Conservation (phyloP, 768 basidiomycete genomes). For the Boletales sp. region DNA sequence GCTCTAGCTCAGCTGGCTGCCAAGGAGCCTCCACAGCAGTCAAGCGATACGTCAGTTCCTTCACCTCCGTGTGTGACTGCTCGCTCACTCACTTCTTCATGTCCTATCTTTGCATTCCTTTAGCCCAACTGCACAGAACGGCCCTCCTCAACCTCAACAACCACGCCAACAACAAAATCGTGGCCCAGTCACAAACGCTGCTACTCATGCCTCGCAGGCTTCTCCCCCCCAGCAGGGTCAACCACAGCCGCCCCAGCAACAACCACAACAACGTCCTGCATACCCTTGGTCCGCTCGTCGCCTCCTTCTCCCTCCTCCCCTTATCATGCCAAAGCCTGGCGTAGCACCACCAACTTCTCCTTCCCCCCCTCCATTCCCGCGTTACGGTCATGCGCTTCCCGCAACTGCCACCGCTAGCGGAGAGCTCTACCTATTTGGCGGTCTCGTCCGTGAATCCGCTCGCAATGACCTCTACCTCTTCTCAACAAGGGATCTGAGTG, state of each 20-base stretch:
- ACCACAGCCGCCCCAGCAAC: constrained; percentile 28
- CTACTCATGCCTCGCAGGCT: constrained; percentile 28
- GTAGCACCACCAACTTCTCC: constrained; percentile 59
- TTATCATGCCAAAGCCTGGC: constrained; percentile 60
- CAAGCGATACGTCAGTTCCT: constrained; percentile 36
- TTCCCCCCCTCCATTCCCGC: constrained; percentile 89
- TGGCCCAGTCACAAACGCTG: constrained; percentile 28
- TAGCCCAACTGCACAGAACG: constrained; percentile 21
- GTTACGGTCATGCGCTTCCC: constrained; percentile 93
- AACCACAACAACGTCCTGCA: constrained; percentile 48
- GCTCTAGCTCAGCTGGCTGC: constrained; percentile 58
- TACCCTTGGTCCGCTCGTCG: constrained; percentile 85
- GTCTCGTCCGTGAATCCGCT: constrained; percentile 86
- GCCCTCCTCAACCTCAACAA: constrained; percentile 29
- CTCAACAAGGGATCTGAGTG: constrained; percentile 72
- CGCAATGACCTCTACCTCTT: constrained; percentile 94
- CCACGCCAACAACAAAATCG: constrained; percentile 37
- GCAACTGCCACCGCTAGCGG: constrained; percentile 72
- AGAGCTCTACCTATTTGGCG: constrained; percentile 95
- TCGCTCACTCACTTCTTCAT: constrained; percentile 6
- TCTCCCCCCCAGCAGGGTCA: constrained; percentile 31
- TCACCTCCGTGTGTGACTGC: constrained; percentile 1
- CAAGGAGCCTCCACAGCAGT: constrained; percentile 27
- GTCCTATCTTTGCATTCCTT: neutral
- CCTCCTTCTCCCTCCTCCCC: constrained; percentile 65